Percentiles rank a stretch among this genome's conserved stretches.
phyloP scores from a whole-genome alignment of 2,329 filamentous ascomycete genomes.

The Colletotrichum costaricense region DNA sequence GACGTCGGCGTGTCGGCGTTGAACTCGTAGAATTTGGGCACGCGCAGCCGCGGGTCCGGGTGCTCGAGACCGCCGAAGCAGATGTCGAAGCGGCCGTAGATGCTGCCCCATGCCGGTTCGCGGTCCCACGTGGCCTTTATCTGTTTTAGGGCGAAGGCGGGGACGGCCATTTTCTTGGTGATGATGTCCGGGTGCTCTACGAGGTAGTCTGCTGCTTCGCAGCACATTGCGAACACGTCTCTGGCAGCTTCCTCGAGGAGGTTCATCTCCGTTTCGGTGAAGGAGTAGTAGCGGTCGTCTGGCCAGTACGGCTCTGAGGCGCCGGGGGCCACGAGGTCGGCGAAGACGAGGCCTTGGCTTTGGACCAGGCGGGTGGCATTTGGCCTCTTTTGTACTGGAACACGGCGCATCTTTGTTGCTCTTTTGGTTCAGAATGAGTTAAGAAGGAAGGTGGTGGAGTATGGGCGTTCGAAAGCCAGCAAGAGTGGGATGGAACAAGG shows the following conservation, averaged over 20 bases:
- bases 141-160: background rate
- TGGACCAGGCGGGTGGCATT: conserved; percentile 12
- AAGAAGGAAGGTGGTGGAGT: no score
- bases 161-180: conserved; percentile 10
- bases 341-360: conserved; percentile 18
- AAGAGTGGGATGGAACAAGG: no score
- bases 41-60: background rate
- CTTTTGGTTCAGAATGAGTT: background rate
- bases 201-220: conserved; percentile 16
- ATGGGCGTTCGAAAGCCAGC: no score
- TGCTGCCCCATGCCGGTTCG: conserved; percentile 15
- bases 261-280: background rate
- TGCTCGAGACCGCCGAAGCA: conserved; percentile 16
- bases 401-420: conserved; percentile 2
- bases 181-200: background rate
- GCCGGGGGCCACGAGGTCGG: conserved; percentile 2
- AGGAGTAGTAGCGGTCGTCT: conserved; percentile 19
- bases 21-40: conserved; percentile 19
- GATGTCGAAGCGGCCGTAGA: conserved; percentile 18
- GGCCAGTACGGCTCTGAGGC: conserved; percentile 14
- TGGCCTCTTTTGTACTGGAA: background rate
- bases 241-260: conserved; percentile 3
- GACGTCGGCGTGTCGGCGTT: conserved; percentile 17
- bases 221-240: conserved; percentile 22
- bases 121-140: conserved; percentile 1